Conservation (phyloP, 192 early-diverging fungal species). For the Coemansia sp. region DNA sequence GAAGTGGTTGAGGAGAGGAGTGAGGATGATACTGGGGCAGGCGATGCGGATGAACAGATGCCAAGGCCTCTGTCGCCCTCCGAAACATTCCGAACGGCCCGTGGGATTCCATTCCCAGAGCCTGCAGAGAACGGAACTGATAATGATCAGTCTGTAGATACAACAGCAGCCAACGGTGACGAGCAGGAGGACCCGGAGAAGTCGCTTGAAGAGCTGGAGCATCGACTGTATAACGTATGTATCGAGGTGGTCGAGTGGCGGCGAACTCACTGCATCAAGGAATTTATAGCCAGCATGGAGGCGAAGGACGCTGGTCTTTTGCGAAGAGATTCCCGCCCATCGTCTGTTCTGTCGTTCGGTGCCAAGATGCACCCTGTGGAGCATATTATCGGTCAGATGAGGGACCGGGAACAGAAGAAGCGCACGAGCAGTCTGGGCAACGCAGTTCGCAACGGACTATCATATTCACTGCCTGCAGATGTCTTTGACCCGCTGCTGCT, state of each 20-base stretch:
- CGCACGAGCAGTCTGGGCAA: conserved; percentile 19
- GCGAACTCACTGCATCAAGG: conserved; percentile 20
- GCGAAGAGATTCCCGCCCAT: conserved; percentile 11
- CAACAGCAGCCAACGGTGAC: background rate
- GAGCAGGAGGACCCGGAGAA: background rate
- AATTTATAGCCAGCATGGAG: conserved; percentile 16
- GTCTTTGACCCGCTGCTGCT: conserved; percentile 1
- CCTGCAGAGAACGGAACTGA: background rate
- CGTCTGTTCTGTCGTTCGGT: conserved; percentile 15
- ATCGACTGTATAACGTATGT: conserved; percentile 24
- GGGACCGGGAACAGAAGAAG: conserved; percentile 16
- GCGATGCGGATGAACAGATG: conserved; percentile 2
- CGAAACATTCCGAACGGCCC: conserved; percentile 38
- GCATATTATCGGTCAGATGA: conserved; percentile 16
- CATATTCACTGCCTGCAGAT: background rate
- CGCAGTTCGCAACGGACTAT: background rate
- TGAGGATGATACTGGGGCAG: background rate
- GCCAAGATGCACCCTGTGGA: conserved; percentile 14
- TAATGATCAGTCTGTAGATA: background rate
- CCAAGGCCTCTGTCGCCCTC: conserved; percentile 18
- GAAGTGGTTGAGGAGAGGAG: too few relatives aligned
- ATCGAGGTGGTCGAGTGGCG: conserved; percentile 51
- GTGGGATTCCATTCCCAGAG: conserved; percentile 16
- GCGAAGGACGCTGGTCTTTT: background rate
- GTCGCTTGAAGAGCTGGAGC: conserved; percentile 13